Evolutionary conservation across 1,139 yeast species (phyloP), one percentile per base, ranked within the genome.

Genomic region (Zhuliangozyma blackwelliae): DNA sequence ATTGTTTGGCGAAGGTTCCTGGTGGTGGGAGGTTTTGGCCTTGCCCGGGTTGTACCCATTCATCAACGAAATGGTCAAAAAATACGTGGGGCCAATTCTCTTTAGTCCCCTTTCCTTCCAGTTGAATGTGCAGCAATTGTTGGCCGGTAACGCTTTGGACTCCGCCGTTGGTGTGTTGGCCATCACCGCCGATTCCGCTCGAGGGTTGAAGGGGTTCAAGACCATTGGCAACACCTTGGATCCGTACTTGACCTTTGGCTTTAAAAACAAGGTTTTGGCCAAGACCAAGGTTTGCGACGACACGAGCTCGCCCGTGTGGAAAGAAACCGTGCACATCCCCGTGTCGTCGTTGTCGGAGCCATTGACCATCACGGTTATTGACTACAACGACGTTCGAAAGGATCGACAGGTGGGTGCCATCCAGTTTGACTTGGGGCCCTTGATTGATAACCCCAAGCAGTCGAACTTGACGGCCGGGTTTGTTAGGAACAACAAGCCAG

Each of bases 101-200:
- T 84, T 86, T 53, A 71, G 85, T 33, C 98, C 98, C 22, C 80
- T 92, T 49, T 87, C 96, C 3, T 86, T 88, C 70, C 96, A 92
- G 65, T 68, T 92, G 55, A 92, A 92, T 53, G 75, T 92, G 34
- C 96, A 94, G 56, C 97, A 89, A 63, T 69, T 92, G 55, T 64
- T 92, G 51, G 84, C 95, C 21, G 96, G 97, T 53, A 78, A 87
- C 40, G 82, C 86, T 31, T 64, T 79, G 40, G 83, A 82, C 51
- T 79, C 94, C 20, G 84, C 97, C 9, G 73, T 88, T 49, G 98
- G 98, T 63, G 87, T 92, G 22, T 65, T 90, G 48, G 82, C 82
- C 32, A 64, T 92, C 36, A 78, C 75, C 27, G 70, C 84, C 27
- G 78, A 79, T 50, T 66, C 75, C 32, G 97, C 95, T 20, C 72